Base-by-base conservation (phyloP, 2,329 filamentous ascomycete species). In the Ceratocystis ficicola region DNA sequence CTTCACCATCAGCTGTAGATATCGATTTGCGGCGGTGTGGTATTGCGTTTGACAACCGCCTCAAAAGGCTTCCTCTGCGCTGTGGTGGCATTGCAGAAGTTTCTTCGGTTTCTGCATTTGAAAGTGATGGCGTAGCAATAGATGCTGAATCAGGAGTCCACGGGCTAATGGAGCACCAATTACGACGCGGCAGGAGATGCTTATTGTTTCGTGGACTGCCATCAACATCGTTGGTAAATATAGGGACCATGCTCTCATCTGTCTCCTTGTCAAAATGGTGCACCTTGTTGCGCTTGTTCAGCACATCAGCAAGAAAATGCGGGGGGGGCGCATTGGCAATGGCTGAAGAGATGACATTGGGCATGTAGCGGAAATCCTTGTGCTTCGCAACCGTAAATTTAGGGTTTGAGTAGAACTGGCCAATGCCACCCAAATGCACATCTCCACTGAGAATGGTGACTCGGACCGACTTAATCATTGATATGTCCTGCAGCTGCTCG, bases 281-380 rank as follows among this genome's bases (percentile, higher is more conserved):
- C 1, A 88, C 75, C 74, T 87, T 96, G 78, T 96, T 96, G 32
- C 94, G 85, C 77, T 89, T 94, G 78, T 97, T 96, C 68, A 99
- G 81, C 63, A 95, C 83, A 74, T 99, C 93, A 4, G 90, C 90
- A 78, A 97, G 82, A 72, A 95, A 79, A 64, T 94, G 89, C 0
- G 92, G 88, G 20, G 92, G 90, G 4, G 95, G 94, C 15, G 88
- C 86, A 73, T 99, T 96, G 71, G 88, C 93, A 73, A 99, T 97
- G 12, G 92, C 91, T 0, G 92, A 96, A 0, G 91, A 95, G 70
- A 97, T 86, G 68, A 99, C 78, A 71, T 99, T 99, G 3, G 91
- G 89, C 88, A 99, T 99, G 73, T 99, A 99, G 68, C 94, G 83
- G 72, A 94, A 92, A 73, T 99, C 94, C 70, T 86, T 86, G 76